phyloP scores from a whole-genome alignment of 2,329 filamentous ascomycete species.

The Pseudogymnoascus sp. region DNA sequence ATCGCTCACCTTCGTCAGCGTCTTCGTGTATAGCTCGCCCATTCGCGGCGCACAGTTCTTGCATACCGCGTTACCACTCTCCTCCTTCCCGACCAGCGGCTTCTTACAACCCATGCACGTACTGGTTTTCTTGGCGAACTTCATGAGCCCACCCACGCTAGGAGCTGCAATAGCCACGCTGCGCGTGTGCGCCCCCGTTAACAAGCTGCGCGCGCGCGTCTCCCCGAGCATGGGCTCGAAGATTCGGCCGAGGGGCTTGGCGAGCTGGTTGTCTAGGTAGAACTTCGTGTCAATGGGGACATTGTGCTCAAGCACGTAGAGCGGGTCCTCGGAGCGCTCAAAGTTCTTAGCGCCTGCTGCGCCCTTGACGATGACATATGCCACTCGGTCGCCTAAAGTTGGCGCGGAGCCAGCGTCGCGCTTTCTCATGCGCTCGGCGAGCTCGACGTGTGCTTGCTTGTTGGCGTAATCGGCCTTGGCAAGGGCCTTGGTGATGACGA shows the following conservation, averaged over 20 bases:
- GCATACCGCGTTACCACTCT: conserved; percentile 80
- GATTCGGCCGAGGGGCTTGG: conserved; percentile 87
- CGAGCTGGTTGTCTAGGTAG: conserved; percentile 95
- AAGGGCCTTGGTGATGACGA: conserved; percentile 96
- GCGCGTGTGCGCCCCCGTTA: conserved; percentile 92
- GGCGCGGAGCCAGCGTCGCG: conserved; percentile 92
- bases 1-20: conserved; percentile 78
- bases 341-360: conserved; percentile 86
- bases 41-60: conserved; percentile 74
- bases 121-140: conserved; percentile 94
- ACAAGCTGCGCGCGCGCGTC: conserved; percentile 74
- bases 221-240: conserved; percentile 97
- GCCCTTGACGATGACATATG: conserved; percentile 95
- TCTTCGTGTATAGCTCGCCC: conserved; percentile 89
- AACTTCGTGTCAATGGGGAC: conserved; percentile 97
- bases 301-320: conserved; percentile 95
- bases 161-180: conserved; percentile 87
- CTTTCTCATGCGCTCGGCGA: conserved; percentile 94
- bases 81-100: conserved; percentile 69
- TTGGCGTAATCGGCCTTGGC: conserved; percentile 82
- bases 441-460: conserved; percentile 93
- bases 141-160: conserved; percentile 89
- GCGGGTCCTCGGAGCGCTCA: conserved; percentile 92
- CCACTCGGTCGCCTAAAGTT: conserved; percentile 85
- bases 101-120: conserved; percentile 99